Base-by-base conservation (phyloP, 208 protist species). In the Phytomonas serpens region DNA sequence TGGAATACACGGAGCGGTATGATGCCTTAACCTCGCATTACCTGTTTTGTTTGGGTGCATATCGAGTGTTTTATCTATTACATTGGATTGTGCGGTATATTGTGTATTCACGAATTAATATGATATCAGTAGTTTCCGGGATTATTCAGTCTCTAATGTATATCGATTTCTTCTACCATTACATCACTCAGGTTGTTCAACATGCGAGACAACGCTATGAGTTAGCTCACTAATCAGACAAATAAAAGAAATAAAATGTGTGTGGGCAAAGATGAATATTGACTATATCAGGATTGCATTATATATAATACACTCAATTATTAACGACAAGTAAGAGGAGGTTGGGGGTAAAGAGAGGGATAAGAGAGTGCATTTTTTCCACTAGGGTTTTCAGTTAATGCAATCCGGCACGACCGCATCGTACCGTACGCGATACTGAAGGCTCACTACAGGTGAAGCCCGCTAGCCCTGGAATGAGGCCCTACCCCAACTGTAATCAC, bases 81-180 rank as follows among this genome's bases (percentile, higher is more conserved):
- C 97, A 99, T 81, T 99, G 97, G 97, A 84, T 97, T 19, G 82
- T 95, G 61, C 87, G 94, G 34, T 98, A 95, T 78, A 69, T 77
- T 11, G 64, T 72, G 10, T 89, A 96, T 66, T 70, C 76, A 32
- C 77, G 81, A 31, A 76, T 95, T n/a, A 93, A 89, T 64, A 71
- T 42, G 51, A 81, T 94, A 23, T 94, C 87, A 0, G 88, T 95
- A 5, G 75, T 93, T 67, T 83, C 86, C 62, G 89, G 86, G 31
- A 61, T 94, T 3, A 83, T 99, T 32, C 97, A 99, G 79, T 97
- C 97, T 2, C 73, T 96, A 34, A 77, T 99, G 30, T 99, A 98
- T 70, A 71, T 88, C 4, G 97, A 99, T 81, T 99, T 99, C 74
- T 99, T 99, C 81, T 98, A 98, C 73, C 87, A 97, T 67, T 98